Base-by-base conservation (phyloP, 2,329 filamentous ascomycete species). In the Ceratocystis huliohia region DNA sequence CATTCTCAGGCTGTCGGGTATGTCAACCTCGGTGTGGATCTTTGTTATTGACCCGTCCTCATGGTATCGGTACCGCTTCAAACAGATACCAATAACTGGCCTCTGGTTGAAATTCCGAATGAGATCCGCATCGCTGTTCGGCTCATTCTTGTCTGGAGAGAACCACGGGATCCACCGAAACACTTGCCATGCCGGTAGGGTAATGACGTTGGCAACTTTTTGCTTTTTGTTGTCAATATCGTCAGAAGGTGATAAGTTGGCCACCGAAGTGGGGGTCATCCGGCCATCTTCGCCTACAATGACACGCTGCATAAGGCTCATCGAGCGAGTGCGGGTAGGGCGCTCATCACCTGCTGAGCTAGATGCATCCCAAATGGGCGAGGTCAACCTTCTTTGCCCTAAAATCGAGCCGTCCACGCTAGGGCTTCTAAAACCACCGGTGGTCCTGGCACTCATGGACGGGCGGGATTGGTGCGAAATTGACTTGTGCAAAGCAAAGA, bases 161-260 rank as follows among this genome's bases (percentile, higher is more conserved):
- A 96, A 91, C 92, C 92, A 96, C 33, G 92, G 92, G 71, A 96
- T 91, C 30, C 97, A 79, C 72, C 89, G 91, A 76, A 96, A 97
- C 73, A 97, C 96, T 72, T 96, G 93, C 91, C 92, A 97, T 1
- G 94, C 94, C 46, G 93, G 93, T 79, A 97, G 96, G 67, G 93
- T 87, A 15, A 97, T 88, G 71, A 96, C 92, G 73, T 93, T 96
- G 70, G 77, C 80, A 66, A 80, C 78, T 1, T 77, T 80, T 13
- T 81, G 82, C 8, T 70, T 78, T 75, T 73, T 80, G 73, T 70
- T 73, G 74, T 66, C 64, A 22, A 25, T 17, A 22, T 61, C 61
- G 30, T 17, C 6, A 15, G 63, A 44, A 33, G 50, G 28, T 4
- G 67, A 66, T 78, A 33, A 20, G 59, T 57, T 61, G 17, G 76